Evolutionary conservation across 371 early-diverging fungal genomes (phyloP).

Genomic region (Apophysomyces variabilis): DNA sequence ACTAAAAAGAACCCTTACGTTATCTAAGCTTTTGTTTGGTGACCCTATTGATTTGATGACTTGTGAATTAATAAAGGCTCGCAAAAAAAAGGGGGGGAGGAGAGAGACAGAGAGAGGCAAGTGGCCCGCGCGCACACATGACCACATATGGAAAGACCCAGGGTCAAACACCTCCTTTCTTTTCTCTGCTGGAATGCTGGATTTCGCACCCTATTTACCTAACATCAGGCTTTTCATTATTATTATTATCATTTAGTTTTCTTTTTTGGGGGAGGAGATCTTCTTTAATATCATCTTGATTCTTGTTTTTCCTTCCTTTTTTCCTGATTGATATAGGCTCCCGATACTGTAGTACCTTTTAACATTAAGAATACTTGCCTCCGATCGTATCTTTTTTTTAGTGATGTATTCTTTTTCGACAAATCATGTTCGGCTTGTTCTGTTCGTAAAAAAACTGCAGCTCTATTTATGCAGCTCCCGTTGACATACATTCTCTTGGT

Average conservation of each 20-base stretch:
- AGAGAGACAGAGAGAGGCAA: not conserved
- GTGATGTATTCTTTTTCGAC: not conserved
- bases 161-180: not conserved
- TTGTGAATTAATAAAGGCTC: too few relatives aligned
- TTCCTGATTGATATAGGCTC: too few relatives aligned
- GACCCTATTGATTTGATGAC: too few relatives aligned
- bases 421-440: not conserved
- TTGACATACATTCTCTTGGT: constrained; percentile 9
- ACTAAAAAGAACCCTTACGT: too few relatives aligned
- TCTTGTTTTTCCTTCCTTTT: not conserved
- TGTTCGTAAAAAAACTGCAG: constrained; percentile 10
- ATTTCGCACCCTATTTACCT: not conserved
- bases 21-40: too few relatives aligned
- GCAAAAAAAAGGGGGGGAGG: not conserved
- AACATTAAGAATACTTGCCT: too few relatives aligned
- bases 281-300: not conserved
- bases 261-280: not conserved
- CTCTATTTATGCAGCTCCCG: constrained; percentile 12
- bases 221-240: not conserved
- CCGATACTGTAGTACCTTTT: too few relatives aligned
- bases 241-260: not conserved
- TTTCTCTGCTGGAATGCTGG: constrained; percentile 3
- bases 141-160: not conserved
- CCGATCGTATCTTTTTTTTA: too few relatives aligned
- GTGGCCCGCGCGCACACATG: constrained; percentile 5